Conservation (phyloP, 1,139 yeast genomes). For the Insectozyma bohioensis region DNA sequence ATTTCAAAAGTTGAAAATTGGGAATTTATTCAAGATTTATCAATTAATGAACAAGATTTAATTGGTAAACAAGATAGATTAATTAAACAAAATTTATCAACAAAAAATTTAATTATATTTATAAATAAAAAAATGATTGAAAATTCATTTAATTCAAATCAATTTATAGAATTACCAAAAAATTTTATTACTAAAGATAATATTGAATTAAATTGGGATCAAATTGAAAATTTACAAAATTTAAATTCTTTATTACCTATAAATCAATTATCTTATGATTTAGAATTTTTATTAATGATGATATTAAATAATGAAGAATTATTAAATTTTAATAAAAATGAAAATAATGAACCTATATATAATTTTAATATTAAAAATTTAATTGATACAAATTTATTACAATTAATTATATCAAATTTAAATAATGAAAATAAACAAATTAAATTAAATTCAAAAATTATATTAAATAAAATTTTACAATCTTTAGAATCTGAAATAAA, state of each 20-base stretch:
- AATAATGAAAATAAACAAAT: conserved; percentile 14
- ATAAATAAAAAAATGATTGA: conserved; percentile 53
- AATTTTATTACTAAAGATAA: too few relatives aligned
- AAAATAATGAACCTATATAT: conserved; percentile 21
- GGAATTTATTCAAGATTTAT: conserved; percentile 55
- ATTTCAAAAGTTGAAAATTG: conserved; percentile 57
- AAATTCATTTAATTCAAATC: conserved; percentile 38
- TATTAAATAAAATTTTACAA: conserved; percentile 44
- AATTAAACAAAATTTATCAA: conserved; percentile 45
- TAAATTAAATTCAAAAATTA: conserved; percentile 27
- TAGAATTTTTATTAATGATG: conserved; percentile 57
- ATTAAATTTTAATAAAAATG: conserved; percentile 30
- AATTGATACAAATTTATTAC: conserved; percentile 59
- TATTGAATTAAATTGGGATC: conserved; percentile 19
- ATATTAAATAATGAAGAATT: conserved; percentile 63
- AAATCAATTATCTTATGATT: conserved; percentile 46
- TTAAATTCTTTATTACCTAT: conserved; percentile 14
- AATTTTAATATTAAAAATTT: conserved; percentile 55
- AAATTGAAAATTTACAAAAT: conserved; percentile 25
- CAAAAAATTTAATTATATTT: conserved; percentile 43
- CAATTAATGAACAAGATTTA: conserved; percentile 41
- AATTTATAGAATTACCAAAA: conserved; percentile 7
- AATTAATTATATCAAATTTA: conserved; percentile 54
- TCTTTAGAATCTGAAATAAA: conserved; percentile 24
- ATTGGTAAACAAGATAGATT: conserved; percentile 44